Conservation (phyloP, 31 red algal species). For the Pterothamnion heteromorphum region DNA sequence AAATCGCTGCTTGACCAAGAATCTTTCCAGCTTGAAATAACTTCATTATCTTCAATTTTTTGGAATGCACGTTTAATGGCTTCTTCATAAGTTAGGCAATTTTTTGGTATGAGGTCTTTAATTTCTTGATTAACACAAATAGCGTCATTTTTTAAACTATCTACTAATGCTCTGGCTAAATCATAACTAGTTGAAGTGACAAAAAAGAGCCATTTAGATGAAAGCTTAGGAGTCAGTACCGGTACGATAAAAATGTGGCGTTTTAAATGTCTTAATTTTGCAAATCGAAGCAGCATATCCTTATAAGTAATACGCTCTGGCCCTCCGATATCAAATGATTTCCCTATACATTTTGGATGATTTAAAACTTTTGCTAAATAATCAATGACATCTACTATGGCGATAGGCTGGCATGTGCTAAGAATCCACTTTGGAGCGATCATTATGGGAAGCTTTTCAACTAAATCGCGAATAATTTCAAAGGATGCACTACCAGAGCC, state of each 20-base stretch:
- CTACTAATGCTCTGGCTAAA: constrained; percentile 15
- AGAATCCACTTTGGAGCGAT: constrained; percentile 15
- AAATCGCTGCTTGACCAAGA: not conserved
- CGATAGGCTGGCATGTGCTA: constrained; percentile 38
- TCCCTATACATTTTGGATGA: not conserved
- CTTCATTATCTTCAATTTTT: constrained; percentile 22
- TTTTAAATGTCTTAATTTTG: constrained; percentile 22
- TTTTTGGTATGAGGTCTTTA: not conserved
- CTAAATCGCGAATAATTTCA: constrained; percentile 38
- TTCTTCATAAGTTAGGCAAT: not conserved
- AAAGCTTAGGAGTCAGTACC: constrained; percentile 31
- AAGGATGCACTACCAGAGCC: constrained; percentile 48
- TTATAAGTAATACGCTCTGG: constrained; percentile 38
- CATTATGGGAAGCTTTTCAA: constrained; percentile 37
- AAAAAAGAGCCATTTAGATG: constrained; percentile 39
- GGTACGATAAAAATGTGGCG: constrained; percentile 25
- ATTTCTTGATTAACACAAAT: not conserved
- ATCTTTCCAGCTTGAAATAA: constrained; percentile 19
- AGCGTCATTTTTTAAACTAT: constrained; percentile 8
- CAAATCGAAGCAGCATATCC: constrained; percentile 43
- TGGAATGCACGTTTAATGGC: not conserved
- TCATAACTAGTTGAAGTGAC: constrained; percentile 28
- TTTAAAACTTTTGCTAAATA: not conserved
- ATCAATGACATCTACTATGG: constrained; percentile 28
- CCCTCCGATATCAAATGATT: constrained; percentile 41